Evolutionary conservation across 371 early-diverging fungal species (phyloP).

Genomic region (Circinella minor): DNA sequence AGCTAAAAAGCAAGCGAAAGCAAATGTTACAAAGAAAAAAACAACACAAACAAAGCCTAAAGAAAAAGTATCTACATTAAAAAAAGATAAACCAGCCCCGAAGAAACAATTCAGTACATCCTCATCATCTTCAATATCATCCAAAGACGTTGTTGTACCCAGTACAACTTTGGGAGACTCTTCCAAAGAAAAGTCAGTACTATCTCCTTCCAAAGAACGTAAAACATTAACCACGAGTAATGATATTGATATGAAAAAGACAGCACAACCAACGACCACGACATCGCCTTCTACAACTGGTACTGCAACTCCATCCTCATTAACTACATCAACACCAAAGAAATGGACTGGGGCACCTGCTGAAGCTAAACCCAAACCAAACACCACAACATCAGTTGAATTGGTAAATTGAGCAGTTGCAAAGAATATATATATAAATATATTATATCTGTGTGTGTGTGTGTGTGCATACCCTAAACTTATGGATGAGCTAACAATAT

Average conservation of each 20-base stretch:
- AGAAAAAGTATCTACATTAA: conserved; percentile 3
- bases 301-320: not conserved
- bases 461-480: too few relatives aligned
- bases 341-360: not conserved
- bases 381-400: not conserved
- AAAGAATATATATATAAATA: too few relatives aligned
- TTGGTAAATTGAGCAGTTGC: not conserved
- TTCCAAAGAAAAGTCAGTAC: not conserved
- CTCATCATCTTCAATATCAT: not conserved
- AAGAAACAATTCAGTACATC: not conserved
- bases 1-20: conserved; percentile 19
- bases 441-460: too few relatives aligned
- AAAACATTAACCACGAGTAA: not conserved
- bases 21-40: conserved; percentile 11
- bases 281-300: not conserved
- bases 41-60: conserved; percentile 12
- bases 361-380: not conserved
- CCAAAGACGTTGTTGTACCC: not conserved
- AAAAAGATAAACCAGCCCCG: conserved; percentile 4
- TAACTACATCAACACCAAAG: not conserved
- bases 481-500: too few relatives aligned
- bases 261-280: not conserved
- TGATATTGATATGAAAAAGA: not conserved
- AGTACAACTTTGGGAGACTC: not conserved
- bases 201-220: not conserved